Evolutionary conservation across 257 asterid genomes (phyloP).

Genomic region (Nicotiana noctiflora): DNA sequence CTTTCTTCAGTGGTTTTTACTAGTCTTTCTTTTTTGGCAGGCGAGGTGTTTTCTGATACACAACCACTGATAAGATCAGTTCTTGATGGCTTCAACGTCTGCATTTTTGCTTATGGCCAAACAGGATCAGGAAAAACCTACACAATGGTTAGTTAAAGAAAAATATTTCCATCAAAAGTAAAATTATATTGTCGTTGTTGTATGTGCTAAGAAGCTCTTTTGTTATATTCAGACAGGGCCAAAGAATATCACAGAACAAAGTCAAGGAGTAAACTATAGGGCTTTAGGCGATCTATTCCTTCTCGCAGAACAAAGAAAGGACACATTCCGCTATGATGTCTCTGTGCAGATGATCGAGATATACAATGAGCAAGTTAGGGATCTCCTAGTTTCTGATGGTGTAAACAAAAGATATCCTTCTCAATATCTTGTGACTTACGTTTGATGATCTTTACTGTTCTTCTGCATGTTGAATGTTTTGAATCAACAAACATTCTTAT

Average conservation of each 20-base stretch:
- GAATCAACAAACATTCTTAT: not conserved
- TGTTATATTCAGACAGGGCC: conserved; percentile 73
- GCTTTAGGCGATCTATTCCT: conserved; percentile 79
- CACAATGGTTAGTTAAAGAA: conserved; percentile 64
- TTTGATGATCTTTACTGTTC: conserved; percentile 2
- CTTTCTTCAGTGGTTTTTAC: conserved; percentile 8
- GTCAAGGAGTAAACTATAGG: conserved; percentile 87
- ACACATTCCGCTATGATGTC: conserved; percentile 66
- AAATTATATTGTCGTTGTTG: not conserved
- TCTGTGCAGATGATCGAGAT: conserved; percentile 98
- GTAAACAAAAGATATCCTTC: conserved; percentile 90
- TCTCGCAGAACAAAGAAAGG: conserved; percentile 76
- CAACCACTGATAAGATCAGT: conserved; percentile 84
- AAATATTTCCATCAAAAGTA: not conserved
- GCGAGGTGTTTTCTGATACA: conserved; percentile 85
- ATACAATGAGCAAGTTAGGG: conserved; percentile 95
- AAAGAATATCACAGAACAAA: conserved; percentile 63
- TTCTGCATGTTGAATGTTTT: not conserved
- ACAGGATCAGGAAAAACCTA: conserved; percentile 97
- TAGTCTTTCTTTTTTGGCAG: conserved; percentile 34
- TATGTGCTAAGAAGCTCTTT: conserved; percentile 13
- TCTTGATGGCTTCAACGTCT: conserved; percentile 93
- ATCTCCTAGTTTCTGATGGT: conserved; percentile 71
- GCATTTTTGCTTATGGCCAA: conserved; percentile 98
- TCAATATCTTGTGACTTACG: not conserved